Evolutionary conservation across 768 basidiomycete species (phyloP).

Genomic region (Boletus rubescentipes): DNA sequence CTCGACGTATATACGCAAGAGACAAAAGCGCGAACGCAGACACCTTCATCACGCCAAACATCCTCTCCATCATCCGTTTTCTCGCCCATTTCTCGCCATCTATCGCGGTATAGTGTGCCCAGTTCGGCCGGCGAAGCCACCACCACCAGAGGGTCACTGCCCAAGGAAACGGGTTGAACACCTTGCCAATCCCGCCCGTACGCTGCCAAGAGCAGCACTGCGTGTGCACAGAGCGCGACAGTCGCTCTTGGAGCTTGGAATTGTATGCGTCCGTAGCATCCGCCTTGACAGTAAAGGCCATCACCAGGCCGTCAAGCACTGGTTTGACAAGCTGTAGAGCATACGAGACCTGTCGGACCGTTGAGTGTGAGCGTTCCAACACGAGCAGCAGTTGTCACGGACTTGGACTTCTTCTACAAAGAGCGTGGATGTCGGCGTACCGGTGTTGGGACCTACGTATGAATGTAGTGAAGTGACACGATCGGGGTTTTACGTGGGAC

Average conservation of each 20-base stretch:
- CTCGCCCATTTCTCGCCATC: constrained; percentile 40
- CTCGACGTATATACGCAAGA: constrained; percentile 9
- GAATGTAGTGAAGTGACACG: not conserved
- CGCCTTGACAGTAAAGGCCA: constrained; percentile 23
- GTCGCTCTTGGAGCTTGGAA: constrained; percentile 14
- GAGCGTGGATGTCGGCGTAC: constrained; percentile 24
- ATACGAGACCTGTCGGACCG: constrained; percentile 25
- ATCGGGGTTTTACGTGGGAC: not conserved
- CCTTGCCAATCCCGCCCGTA: constrained; percentile 35
- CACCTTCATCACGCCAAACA: constrained; percentile 2
- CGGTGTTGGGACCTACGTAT: constrained; percentile 28
- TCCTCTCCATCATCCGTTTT: constrained; percentile 1
- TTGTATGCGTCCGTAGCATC: constrained; percentile 31
- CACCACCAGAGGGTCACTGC: constrained; percentile 33
- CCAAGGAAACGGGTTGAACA: constrained; percentile 42
- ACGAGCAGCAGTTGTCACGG: not conserved
- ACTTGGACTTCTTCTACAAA: constrained; percentile 33
- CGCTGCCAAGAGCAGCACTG: constrained; percentile 45
- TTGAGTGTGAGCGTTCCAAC: not conserved
- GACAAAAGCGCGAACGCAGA: constrained; percentile 1
- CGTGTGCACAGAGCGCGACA: constrained; percentile 22
- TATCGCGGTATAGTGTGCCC: constrained; percentile 36
- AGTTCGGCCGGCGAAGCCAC: constrained; percentile 35
- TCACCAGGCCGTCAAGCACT: constrained; percentile 22
- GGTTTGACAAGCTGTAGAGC: constrained; percentile 30